Evolutionary conservation across 2,329 filamentous ascomycete species (phyloP), one percentile per base, ranked within the genome.

Genomic region (Pestalotiopsis sp.): DNA sequence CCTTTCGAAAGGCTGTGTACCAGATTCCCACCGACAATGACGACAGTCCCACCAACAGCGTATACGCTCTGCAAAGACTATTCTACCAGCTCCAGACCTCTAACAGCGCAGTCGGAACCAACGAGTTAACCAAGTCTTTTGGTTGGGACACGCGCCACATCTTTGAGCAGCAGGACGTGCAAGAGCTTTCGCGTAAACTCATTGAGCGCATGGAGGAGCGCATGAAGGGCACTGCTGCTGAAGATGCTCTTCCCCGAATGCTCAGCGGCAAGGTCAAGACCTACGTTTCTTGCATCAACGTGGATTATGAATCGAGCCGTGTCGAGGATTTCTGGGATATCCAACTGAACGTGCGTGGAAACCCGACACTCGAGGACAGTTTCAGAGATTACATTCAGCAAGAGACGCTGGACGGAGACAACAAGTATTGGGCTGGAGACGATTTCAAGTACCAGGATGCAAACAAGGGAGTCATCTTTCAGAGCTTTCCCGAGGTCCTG

Each of bases 271-370:
- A 98, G 82, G 95, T 97, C 80, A 98, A 98, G 84, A 99, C 96
- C 0, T 99, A 98, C 80, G 97, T 99, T 72, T 97, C 93, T 25
- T 99, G 97, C 83, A 98, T 99, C 79, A 96, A 99, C 79, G 97
- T 99, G 71, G 91, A 97, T 76, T 99, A 97, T 83, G 95, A 98
- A 83, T 98, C 94, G 25, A 97, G 95, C 71, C 90, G 95, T 70
- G 90, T 96, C 73, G 96, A 99, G 80, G 97, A 99, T 75, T 99
- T 98, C 80, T 99, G 96, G 96, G 96, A 99, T 78, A 93, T 99
- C 70, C 96, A 99, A 79, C 89, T 99, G 74, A 99, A 98, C 73
- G 97, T 99, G 65, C 92, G 93, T 71, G 95, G 94, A 39, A 98
- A 97, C 85, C 94, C 93, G 82, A 95, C 93, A 70, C 84, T 99